These are phyloP conservation scores for Saccharomyces pastorianus DNA, from an alignment of 1,139 yeast species.

Conservation along the genomic window DNA sequence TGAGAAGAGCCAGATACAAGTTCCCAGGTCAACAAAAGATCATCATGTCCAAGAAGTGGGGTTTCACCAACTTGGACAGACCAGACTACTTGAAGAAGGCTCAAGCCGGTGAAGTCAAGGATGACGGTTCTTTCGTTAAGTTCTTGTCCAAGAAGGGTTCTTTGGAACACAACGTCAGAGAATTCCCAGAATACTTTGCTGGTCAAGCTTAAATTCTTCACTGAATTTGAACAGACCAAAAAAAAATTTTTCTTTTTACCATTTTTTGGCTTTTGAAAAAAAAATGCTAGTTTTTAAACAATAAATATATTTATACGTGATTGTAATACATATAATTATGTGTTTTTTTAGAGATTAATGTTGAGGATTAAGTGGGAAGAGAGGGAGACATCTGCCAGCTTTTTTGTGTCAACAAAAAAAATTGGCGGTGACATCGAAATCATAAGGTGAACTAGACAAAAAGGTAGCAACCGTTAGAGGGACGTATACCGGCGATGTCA, in stretches of 20 bases:
- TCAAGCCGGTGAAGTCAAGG: conserved; percentile 96
- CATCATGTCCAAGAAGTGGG: conserved; percentile 99
- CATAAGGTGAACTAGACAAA: neutral
- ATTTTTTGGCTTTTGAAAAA: too few species aligned
- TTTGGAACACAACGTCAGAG: conserved; percentile 81
- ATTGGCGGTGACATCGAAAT: too few species aligned
- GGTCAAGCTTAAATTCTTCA: conserved; percentile 33
- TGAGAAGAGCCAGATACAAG: conserved; percentile 99
- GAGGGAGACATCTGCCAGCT: neutral
- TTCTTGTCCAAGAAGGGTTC: conserved; percentile 96
- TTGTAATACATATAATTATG: conserved; percentile 1
- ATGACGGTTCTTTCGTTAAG: conserved; percentile 99
- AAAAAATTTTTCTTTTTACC: neutral
- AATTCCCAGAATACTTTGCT: conserved; percentile 86
- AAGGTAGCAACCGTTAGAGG: neutral
- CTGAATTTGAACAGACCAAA: neutral
- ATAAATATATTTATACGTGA: neutral
- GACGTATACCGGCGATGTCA: neutral
- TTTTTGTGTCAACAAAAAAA: too few species aligned
- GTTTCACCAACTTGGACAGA: conserved; percentile 98
- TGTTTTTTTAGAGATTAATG: neutral
- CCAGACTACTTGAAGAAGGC: conserved; percentile 90
- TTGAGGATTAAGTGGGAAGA: neutral
- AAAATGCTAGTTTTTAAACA: neutral
- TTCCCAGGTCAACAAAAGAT: conserved; percentile 99